These are phyloP conservation scores for Fusarium sp. DNA, from an alignment of 2,329 filamentous ascomycete species.

Conservation along the genomic window DNA sequence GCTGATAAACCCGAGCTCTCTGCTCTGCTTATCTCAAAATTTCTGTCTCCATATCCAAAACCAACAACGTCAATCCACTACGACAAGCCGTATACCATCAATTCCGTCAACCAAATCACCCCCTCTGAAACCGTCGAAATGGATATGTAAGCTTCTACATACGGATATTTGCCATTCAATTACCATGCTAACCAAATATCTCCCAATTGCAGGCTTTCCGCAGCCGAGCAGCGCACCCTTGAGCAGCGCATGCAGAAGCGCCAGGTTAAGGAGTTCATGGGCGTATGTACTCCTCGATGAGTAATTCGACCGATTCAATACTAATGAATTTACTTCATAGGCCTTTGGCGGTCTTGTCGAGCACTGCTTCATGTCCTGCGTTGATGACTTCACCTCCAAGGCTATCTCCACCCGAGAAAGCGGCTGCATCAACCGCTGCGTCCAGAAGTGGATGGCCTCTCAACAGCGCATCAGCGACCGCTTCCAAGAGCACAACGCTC, in stretches of 20 bases:
- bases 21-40: slow-evolving; percentile 49
- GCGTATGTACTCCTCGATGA: slow-evolving; percentile 70
- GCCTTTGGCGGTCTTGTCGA: slow-evolving; percentile 68
- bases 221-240: slow-evolving; percentile 90
- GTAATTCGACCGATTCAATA: no score
- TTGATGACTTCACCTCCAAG: slow-evolving; percentile 99
- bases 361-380: slow-evolving; percentile 95
- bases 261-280: slow-evolving; percentile 99
- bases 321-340: slow-evolving; percentile 34
- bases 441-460: slow-evolving; percentile 95
- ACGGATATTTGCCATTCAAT: no score
- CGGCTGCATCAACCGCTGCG: slow-evolving; percentile 92
- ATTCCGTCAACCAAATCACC: slow-evolving; percentile 20
- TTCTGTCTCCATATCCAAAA: slow-evolving; percentile 41
- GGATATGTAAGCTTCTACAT: slow-evolving; percentile 47
- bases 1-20: slow-evolving; percentile 45
- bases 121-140: slow-evolving; percentile 42
- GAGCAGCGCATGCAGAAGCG: slow-evolving; percentile 95
- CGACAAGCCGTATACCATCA: slow-evolving; percentile 22
- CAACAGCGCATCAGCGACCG: slow-evolving; percentile 91
- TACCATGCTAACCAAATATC: slow-evolving; percentile 22
- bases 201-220: slow-evolving; percentile 68
- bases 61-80: slow-evolving; percentile 32
- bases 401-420: slow-evolving; percentile 88
- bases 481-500: slow-evolving; percentile 80